phyloP scores from a whole-genome alignment of 495 filamentous ascomycete species.

The Penicillium daleae region DNA sequence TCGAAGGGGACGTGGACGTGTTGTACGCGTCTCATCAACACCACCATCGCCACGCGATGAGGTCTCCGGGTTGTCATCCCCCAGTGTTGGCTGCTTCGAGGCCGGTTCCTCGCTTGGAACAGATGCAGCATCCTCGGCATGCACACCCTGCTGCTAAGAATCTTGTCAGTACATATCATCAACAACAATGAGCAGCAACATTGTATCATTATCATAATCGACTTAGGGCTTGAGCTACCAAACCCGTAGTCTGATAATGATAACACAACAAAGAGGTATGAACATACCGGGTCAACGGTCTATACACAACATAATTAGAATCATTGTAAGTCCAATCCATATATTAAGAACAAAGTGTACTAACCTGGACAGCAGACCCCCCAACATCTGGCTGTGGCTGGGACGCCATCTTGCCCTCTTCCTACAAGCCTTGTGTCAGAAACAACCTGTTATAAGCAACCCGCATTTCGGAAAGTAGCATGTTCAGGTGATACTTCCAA shows the following conservation, averaged over 20 bases:
- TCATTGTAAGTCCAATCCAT: background rate
- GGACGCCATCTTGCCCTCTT: background rate
- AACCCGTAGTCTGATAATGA: background rate
- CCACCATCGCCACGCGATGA: no score
- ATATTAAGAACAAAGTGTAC: background rate
- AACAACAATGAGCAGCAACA: background rate
- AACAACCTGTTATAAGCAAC: background rate
- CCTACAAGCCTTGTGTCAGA: background rate
- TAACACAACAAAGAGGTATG: background rate
- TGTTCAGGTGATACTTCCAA: background rate
- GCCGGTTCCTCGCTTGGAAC: no score
- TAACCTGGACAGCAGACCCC: background rate
- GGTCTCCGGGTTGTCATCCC: background rate
- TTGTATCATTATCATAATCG: no score
- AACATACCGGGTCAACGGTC: background rate
- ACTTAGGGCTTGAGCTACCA: background rate
- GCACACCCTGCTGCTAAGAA: background rate
- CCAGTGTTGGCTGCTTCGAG: background rate
- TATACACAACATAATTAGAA: background rate
- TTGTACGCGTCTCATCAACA: background rate
- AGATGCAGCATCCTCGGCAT: background rate
- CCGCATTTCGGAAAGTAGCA: background rate
- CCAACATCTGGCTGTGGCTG: background rate
- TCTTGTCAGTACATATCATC: background rate
- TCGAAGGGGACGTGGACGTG: background rate